Evolutionary conservation across 2,329 filamentous ascomycete genomes (phyloP), one percentile per base, ranked within the genome.

Genomic region (Xylariaceae sp.): DNA sequence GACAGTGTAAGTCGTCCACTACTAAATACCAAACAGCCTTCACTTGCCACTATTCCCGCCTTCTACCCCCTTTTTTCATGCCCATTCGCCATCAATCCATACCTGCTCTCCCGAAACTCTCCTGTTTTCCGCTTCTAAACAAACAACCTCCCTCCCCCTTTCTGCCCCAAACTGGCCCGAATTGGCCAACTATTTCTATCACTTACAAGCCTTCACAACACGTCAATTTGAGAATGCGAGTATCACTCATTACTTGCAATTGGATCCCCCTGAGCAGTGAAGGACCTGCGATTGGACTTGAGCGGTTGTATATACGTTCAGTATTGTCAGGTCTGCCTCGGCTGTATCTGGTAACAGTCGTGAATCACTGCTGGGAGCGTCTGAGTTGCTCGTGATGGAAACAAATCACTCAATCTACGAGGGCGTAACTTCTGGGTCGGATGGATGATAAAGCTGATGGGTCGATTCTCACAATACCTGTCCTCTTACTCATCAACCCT

Each of bases 1-100:
- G 90, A 95, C 73, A 87, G 85, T 73, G 91, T 95, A 86, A 82
- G 89, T 77, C 59, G 47, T 58, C 39, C 54, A 58, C 34, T 56
- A 53, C 44, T 49, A 65, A 30, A 30, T 30, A 30, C 23, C 18
- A 44, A 15, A 50, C n/a, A 30, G 11, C 4, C 18, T 42, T 2
- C 8, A 34, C 51, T 4, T 45, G 11, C 17, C 18, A 15, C 55
- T 30, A 53, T 8, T 5, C 15, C 10, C 39, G 51, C 48, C 17
- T n/a, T 35, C 47, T 55, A 30, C 23, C 23, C n/a, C 35, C 4
- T 34, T 44, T 44, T 51, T 17, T 9, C 44, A 13, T 42, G 13
- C 13, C 37, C 37, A 10, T 42, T 42, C 37, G 13, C 13, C 37
- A 3, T 9, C 9, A 9, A 42, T 13, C 4, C 37, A 13, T 42